A percentile compares a stretch with the other conserved stretches of the same genome.
phyloP scores from a whole-genome alignment of 768 basidiomycete genomes.

The Amanita thiersii region DNA sequence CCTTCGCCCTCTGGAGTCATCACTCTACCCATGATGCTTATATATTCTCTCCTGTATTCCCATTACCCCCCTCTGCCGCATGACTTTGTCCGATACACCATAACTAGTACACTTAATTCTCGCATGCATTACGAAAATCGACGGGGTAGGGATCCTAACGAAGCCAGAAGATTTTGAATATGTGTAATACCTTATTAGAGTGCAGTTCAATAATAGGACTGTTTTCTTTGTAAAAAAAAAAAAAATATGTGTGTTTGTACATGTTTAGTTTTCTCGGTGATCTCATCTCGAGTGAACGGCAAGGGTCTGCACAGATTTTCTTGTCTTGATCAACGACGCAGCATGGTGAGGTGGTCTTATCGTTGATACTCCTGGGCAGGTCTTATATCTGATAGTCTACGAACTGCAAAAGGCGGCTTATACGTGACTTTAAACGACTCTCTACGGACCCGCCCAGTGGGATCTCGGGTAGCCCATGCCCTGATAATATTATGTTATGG shows the following conservation, averaged over 20 bases:
- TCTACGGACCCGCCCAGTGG: conserved; percentile 93
- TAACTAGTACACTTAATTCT: conserved; percentile 3
- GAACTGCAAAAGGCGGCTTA: conserved; percentile 88
- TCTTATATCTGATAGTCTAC: conserved; percentile 58
- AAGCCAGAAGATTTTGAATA: neutral
- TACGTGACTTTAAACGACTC: conserved; percentile 95
- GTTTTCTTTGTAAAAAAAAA: too few species aligned
- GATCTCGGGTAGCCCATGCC: conserved; percentile 93
- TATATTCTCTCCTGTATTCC: neutral
- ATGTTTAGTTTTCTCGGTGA: too few species aligned
- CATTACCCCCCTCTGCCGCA: conserved; percentile 1
- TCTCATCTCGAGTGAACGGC: too few species aligned
- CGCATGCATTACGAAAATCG: conserved; percentile 1
- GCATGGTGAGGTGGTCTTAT: conserved; percentile 6
- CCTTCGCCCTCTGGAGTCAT: neutral
- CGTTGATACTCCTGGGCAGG: neutral
- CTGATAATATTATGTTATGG: conserved; percentile 99
- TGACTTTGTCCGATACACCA: conserved; percentile 1
- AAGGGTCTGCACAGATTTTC: neutral
- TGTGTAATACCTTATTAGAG: neutral
- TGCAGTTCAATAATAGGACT: too few species aligned
- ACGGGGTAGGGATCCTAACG: too few species aligned
- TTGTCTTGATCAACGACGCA: neutral
- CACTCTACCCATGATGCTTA: conserved; percentile 1
- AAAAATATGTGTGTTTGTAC: too few species aligned